Evolutionary conservation across 2,329 filamentous ascomycete genomes (phyloP).

Genomic region (Pseudogymnoascus sp.): DNA sequence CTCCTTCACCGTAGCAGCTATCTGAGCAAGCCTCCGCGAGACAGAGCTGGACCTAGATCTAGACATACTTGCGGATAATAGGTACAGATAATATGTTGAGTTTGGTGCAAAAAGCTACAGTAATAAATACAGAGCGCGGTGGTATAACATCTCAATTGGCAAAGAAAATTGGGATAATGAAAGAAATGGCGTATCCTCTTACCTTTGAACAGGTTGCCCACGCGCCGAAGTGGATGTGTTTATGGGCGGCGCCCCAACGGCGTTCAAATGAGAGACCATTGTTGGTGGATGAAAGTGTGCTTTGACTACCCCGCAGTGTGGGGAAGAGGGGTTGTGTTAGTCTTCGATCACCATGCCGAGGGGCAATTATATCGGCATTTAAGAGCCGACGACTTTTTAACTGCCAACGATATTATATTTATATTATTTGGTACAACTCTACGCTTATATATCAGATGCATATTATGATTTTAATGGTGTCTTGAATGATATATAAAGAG

Average conservation of each 20-base stretch:
- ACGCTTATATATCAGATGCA: not conserved
- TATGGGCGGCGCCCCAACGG: not conserved
- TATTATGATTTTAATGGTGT: not conserved
- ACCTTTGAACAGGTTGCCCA: not conserved
- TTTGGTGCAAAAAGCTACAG: not conserved
- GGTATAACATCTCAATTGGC: not conserved
- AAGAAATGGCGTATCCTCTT: not conserved
- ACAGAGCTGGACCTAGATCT: not conserved
- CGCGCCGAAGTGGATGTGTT: not conserved
- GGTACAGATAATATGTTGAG: not conserved
- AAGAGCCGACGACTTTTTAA: not conserved
- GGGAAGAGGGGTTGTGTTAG: slow-evolving; percentile 6
- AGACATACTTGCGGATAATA: not conserved
- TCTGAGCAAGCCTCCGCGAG: slow-evolving; percentile 17
- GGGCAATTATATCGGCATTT: not conserved
- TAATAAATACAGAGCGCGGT: not conserved
- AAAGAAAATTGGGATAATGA: not conserved
- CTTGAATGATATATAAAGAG: not conserved
- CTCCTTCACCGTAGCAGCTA: slow-evolving; percentile 18
- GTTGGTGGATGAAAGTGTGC: not conserved
- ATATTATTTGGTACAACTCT: not conserved
- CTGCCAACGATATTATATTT: not conserved
- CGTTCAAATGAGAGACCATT: not conserved
- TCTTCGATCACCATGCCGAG: slow-evolving; percentile 11
- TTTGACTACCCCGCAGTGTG: not conserved